Evolutionary conservation across 176 grass and related monocot species (phyloP).

Genomic region (Puccinellia tenuiflora): DNA sequence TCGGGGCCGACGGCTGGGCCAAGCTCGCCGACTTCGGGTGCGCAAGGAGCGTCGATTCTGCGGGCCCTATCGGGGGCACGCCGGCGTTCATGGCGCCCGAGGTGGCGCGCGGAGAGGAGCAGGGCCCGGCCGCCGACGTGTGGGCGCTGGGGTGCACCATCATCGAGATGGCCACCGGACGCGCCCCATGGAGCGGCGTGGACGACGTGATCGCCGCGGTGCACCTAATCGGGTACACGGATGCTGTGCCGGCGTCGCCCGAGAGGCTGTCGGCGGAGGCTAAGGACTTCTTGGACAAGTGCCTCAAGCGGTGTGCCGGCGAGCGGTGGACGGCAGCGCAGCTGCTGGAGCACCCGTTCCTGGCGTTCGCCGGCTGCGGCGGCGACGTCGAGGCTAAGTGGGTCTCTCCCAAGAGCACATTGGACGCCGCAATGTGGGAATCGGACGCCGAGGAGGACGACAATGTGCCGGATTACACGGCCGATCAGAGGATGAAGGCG

Average conservation of each 20-base stretch:
- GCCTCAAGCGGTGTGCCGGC: conserved; percentile 41
- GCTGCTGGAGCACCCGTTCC: conserved; percentile 62
- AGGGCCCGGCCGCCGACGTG: conserved; percentile 59
- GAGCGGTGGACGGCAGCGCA: conserved; percentile 60
- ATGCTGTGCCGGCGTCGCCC: conserved; percentile 44
- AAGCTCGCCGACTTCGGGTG: conserved; percentile 88
- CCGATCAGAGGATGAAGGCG: conserved; percentile 35
- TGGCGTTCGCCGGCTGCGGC: conserved; percentile 19
- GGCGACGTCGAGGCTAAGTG: conserved; percentile 47
- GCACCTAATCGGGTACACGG: conserved; percentile 64
- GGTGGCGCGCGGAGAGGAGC: conserved; percentile 76
- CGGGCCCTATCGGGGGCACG: conserved; percentile 47
- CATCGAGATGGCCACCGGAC: conserved; percentile 76
- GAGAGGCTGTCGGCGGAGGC: conserved; percentile 50
- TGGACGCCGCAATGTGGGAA: conserved; percentile 65
- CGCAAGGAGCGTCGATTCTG: neutral
- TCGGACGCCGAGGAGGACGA: conserved; percentile 29
- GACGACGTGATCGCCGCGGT: conserved; percentile 42
- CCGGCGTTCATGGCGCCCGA: conserved; percentile 96
- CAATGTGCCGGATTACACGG: neutral
- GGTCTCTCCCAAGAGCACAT: conserved; percentile 81
- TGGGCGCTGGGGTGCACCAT: conserved; percentile 77
- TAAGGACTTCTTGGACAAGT: conserved; percentile 69
- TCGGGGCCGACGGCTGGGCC: conserved; percentile 52
- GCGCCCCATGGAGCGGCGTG: conserved; percentile 39